Evolutionary conservation across 1,139 yeast genomes (phyloP), one percentile per base, ranked within the genome.

Genomic region (Yamadazyma spencermartinsiae): DNA sequence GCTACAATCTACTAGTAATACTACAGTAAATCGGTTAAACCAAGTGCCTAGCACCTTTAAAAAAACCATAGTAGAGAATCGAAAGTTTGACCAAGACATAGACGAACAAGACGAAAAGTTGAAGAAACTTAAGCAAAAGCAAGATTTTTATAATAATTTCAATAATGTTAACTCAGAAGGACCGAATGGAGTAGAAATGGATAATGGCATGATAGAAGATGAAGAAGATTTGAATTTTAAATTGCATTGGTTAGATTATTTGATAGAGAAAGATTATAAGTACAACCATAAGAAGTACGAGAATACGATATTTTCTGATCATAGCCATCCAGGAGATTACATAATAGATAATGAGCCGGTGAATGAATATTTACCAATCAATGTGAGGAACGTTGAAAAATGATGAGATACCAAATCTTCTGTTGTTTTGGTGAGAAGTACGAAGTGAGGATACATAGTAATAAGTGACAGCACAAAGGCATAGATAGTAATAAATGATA

Each of bases 251-350:
- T 54, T 71, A 33, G 63, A 63, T 38, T 72, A 67, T 44, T 52
- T 71, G 45, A 60, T 68, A 9, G 77, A 72, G 42, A 72, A 72
- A 41, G 76, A 72, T 45, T 51, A 66, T 37, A 67, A 67, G 43
- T 57, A 71, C 41, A 75, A 75, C 7, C 72, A 69, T 38, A 68
- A 65, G 44, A 68, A 68, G 43, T 70, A 63, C 42, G 48, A 61
- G 36, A 60, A 61, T 39, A 64, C 74, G 3, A 51, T 60, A 15
- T 54, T 70, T 16, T 34, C 13, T 24, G 38, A 40, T 2, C 27
- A 35, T 9, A 35, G 34, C 3, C 16, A 31, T 11, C 23, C 21
- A 11, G 50, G 50, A 3, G 52, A 49, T 20, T 49, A 49, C 33
- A 31, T 49, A 12, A 20, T 41, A 5, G 51, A 48, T 19, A 28